Evolutionary conservation across 2,329 filamentous ascomycete genomes (phyloP).

Genomic region (Didymella exigua): DNA sequence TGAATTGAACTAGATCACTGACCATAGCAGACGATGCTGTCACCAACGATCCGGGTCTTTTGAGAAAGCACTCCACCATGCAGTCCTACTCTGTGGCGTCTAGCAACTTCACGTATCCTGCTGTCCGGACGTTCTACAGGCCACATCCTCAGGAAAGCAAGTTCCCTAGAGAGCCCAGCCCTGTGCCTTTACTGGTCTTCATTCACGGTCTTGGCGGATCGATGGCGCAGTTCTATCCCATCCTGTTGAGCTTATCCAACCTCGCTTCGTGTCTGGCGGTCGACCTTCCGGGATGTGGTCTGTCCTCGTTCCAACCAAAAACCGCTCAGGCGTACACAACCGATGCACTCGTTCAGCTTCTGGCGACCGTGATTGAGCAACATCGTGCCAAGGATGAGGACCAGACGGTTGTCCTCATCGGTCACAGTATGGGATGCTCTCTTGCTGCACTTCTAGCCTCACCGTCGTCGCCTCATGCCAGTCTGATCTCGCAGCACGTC

Average conservation of each 20-base stretch:
- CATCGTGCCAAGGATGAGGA: constrained; percentile 68
- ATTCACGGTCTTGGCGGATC: constrained; percentile 94
- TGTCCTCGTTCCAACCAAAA: constrained; percentile 73
- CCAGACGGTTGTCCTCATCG: constrained; percentile 80
- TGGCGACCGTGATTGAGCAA: constrained; percentile 75
- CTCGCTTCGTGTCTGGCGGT: constrained; percentile 84
- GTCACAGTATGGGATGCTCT: constrained; percentile 89
- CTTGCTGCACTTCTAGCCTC: constrained; percentile 75
- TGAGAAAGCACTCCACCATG: constrained; percentile 76
- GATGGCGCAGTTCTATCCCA: constrained; percentile 80
- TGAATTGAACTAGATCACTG: constrained; percentile 9
- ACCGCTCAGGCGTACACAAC: constrained; percentile 80
- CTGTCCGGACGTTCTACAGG: constrained; percentile 81
- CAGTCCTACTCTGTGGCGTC: constrained; percentile 72
- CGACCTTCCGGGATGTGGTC: constrained; percentile 88
- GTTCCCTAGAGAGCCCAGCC: constrained; percentile 72
- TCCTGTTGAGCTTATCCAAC: constrained; percentile 81
- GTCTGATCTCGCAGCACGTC: constrained; percentile 66
- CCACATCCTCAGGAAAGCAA: constrained; percentile 82
- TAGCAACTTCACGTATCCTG: constrained; percentile 70
- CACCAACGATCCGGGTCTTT: constrained; percentile 74
- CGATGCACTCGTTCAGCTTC: constrained; percentile 74
- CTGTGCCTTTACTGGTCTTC: constrained; percentile 85
- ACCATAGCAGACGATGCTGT: constrained; percentile 50
- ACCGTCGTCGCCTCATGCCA: constrained; percentile 58